Conservation (phyloP, 148 eudicot genomes). For the Hydrangea macrophylla region DNA sequence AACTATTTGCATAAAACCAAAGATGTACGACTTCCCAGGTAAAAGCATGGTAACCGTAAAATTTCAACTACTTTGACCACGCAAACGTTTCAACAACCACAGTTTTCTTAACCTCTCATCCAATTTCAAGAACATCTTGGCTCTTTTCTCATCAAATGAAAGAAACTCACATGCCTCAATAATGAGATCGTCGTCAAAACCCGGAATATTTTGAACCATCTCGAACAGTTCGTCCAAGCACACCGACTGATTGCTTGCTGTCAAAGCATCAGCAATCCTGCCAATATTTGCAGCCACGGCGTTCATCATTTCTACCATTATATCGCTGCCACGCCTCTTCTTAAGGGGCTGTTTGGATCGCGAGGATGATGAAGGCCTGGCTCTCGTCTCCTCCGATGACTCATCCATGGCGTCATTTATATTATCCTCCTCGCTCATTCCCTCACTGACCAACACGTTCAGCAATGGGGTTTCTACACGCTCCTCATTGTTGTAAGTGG, state of each 20-base stretch:
- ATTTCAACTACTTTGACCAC: constrained; percentile 1
- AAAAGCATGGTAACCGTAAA: neutral
- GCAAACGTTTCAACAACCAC: constrained; percentile 14
- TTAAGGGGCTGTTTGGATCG: constrained; percentile 8
- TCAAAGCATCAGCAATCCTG: constrained; percentile 17
- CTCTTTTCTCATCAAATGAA: constrained; percentile 15
- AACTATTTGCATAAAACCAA: neutral
- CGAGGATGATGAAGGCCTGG: constrained; percentile 3
- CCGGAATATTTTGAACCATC: constrained; percentile 13
- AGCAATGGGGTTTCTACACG: neutral
- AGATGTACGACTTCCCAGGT: neutral
- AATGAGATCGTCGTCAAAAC: constrained; percentile 11
- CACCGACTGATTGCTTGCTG: constrained; percentile 9
- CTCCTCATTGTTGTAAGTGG: constrained; percentile 6
- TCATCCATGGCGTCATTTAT: neutral
- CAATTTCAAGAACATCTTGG: constrained; percentile 14
- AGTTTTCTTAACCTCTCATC: constrained; percentile 12
- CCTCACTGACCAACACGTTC: constrained; percentile 5
- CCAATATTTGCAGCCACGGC: constrained; percentile 11
- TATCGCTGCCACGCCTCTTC: constrained; percentile 4
- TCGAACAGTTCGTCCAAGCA: constrained; percentile 10
- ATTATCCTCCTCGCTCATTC: constrained; percentile 7
- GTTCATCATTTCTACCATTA: constrained; percentile 7
- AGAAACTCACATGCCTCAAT: constrained; percentile 16
- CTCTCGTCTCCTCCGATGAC: neutral